Evolutionary conservation across 2,329 filamentous ascomycete genomes (phyloP).

Genomic region (Pyrenochaeta sp.): DNA sequence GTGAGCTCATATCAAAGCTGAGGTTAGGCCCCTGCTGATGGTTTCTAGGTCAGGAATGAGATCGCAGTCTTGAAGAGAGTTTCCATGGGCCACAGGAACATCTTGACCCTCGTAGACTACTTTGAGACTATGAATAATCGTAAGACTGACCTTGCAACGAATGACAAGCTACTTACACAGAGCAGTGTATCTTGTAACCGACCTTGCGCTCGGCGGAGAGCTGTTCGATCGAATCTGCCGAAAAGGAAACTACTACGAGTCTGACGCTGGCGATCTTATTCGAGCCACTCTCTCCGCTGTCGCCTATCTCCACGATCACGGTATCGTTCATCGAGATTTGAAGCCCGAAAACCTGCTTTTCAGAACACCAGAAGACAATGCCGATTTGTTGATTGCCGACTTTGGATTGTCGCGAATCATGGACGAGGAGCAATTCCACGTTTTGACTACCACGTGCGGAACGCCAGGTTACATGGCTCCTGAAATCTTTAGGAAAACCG

Average conservation of each 20-base stretch:
- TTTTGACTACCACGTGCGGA: slow-evolving; percentile 95
- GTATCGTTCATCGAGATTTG: slow-evolving; percentile 96
- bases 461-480: slow-evolving; percentile 99
- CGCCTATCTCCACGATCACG: slow-evolving; percentile 96
- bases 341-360: slow-evolving; percentile 98
- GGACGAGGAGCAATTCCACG: slow-evolving; percentile 98
- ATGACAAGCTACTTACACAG: too few species aligned
- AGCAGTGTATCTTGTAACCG: slow-evolving; percentile 90
- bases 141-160: too few species aligned
- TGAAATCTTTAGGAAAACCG: slow-evolving; percentile 98
- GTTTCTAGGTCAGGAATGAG: slow-evolving; percentile 86
- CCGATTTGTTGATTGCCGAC: slow-evolving; percentile 94
- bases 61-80: slow-evolving; percentile 97
- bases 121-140: slow-evolving; percentile 99
- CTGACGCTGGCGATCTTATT: slow-evolving; percentile 93
- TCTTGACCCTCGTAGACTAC: slow-evolving; percentile 96
- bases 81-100: slow-evolving; percentile 99
- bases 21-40: slow-evolving; percentile 13
- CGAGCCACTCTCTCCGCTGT: slow-evolving; percentile 96
- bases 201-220: slow-evolving; percentile 93
- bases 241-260: slow-evolving; percentile 98
- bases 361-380: slow-evolving; percentile 95
- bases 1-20: slow-evolving; percentile 57
- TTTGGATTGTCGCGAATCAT: slow-evolving; percentile 96
- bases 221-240: slow-evolving; percentile 98